Evolutionary conservation across 441 rosid species (phyloP), one percentile per base, ranked within the genome.

Genomic region (Corymbia citriodora): DNA sequence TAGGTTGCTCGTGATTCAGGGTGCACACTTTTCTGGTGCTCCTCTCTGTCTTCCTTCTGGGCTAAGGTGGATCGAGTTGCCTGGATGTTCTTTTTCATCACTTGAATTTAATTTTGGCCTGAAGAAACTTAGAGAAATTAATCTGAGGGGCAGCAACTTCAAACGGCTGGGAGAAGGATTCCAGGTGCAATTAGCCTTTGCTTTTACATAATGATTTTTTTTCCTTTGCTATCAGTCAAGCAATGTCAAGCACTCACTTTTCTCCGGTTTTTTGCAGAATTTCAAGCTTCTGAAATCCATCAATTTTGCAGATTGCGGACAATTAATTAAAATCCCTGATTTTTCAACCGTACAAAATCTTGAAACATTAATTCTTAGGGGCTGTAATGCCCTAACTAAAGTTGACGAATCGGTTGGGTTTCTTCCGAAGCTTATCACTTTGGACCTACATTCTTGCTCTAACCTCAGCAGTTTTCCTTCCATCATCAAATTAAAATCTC

Each of bases 301-400:
- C 4, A 3, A 45, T 0, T 45, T 45, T 79, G n/a, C 18, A 12
- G 52, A 23, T 23, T 21, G 52, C 45, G 52, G n/a, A 23, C 10
- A 21, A 40, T 79, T 79, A 7, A 13, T 79, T 40, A 52, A 79
- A 40, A 79, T 45, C 29, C 52, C 85, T 45, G n/a, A 40, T 45
- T 79, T 79, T 40, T 45, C 52, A 23, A 79, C 1, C 3, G 3
- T 0, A 13, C 0, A 79, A 11, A 45, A 79, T 79, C 52, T 40
- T 1, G 52, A 79, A 79, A 45, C 0, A 11, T 79, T 79, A 7
- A 79, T 40, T 79, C 85, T 79, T 21, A 0, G n/a, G 3, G 52
- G 85, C 52, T 79, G 85, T 23, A 45, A 0, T 23, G 1, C 52
- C 85, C 52, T 21, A 79, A 45, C 0, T 79, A 45, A 79, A 79